A percentile compares a stretch with the other conserved stretches of the same genome.
phyloP scores from a whole-genome alignment of 345 rosid genomes.

The Crucihimalaya himalaica region DNA sequence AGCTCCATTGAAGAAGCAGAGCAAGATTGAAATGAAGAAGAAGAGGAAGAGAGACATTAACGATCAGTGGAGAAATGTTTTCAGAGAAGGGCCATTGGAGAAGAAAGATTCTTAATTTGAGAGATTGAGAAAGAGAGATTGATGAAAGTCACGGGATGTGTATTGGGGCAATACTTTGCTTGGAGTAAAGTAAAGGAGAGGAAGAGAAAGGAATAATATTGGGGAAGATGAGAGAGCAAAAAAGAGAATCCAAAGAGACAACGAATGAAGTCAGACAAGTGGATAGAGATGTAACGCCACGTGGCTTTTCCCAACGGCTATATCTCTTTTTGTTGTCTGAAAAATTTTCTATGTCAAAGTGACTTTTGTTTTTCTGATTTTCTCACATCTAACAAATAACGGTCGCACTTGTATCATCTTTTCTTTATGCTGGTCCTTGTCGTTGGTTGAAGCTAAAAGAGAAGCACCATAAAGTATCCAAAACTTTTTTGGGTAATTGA shows the following conservation, averaged over 20 bases:
- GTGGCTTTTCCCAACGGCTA: slow-evolving; percentile 37
- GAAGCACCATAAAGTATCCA: not conserved
- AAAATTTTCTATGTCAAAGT: not conserved
- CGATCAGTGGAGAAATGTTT: not conserved
- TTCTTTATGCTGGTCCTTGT: not conserved
- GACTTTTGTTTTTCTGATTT: slow-evolving; percentile 10
- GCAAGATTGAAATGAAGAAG: slow-evolving; percentile 27
- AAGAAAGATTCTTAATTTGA: slow-evolving; percentile 13
- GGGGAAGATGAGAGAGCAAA: slow-evolving; percentile 13
- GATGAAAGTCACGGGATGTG: slow-evolving; percentile 42
- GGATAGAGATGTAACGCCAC: slow-evolving; percentile 29
- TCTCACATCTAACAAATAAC: slow-evolving; percentile 15
- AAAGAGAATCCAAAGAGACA: slow-evolving; percentile 42
- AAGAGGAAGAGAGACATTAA: slow-evolving; percentile 24
- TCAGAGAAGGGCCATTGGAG: slow-evolving; percentile 25
- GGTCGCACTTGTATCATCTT: slow-evolving; percentile 4
- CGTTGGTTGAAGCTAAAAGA: not conserved
- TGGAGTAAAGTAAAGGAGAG: slow-evolving; percentile 37
- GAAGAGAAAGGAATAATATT: slow-evolving; percentile 43
- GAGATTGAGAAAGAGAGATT: slow-evolving; percentile 13
- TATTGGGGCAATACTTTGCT: slow-evolving; percentile 41
- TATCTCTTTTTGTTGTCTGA: slow-evolving; percentile 10
- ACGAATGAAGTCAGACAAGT: slow-evolving; percentile 34
- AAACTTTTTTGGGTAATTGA: not conserved
- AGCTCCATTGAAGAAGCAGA: slow-evolving; percentile 24